Evolutionary conservation across 768 basidiomycete species (phyloP).

Genomic region (Hemileccinum rubropunctum): DNA sequence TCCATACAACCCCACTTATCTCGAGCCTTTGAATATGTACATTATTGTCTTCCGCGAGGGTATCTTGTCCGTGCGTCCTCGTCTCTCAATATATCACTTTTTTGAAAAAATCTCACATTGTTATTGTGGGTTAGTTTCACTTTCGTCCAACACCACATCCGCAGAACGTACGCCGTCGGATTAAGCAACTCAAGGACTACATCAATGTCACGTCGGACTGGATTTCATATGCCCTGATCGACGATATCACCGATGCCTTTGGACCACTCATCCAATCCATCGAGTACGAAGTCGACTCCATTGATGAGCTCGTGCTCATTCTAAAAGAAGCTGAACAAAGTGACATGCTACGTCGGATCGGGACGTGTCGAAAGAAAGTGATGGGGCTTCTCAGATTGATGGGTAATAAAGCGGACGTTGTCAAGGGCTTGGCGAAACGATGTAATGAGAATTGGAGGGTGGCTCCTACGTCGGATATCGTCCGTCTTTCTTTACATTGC

Average conservation of each 20-base stretch:
- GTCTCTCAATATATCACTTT: neutral
- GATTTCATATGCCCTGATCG: slow-evolving; percentile 99
- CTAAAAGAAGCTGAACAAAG: slow-evolving; percentile 74
- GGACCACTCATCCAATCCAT: slow-evolving; percentile 98
- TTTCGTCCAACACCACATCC: slow-evolving; percentile 97
- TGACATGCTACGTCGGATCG: slow-evolving; percentile 96
- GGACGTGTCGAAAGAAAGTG: slow-evolving; percentile 98
- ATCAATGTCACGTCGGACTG: slow-evolving; percentile 98
- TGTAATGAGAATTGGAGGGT: slow-evolving; percentile 99
- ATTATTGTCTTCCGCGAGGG: slow-evolving; percentile 99
- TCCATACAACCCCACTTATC: slow-evolving; percentile 92
- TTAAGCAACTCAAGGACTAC: slow-evolving; percentile 99
- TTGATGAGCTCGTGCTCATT: slow-evolving; percentile 96
- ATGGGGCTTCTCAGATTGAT: slow-evolving; percentile 96
- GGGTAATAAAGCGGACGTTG: slow-evolving; percentile 99
- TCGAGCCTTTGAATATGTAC: slow-evolving; percentile 99
- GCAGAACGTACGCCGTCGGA: slow-evolving; percentile 95
- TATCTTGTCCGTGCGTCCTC: slow-evolving; percentile 74
- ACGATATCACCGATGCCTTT: slow-evolving; percentile 99
- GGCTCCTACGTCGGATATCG: slow-evolving; percentile 96
- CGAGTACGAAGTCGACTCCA: slow-evolving; percentile 99
- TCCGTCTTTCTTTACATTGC: slow-evolving; percentile 35
- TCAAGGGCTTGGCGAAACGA: slow-evolving; percentile 96
- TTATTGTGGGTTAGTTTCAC: slow-evolving; percentile 67
- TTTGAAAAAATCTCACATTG: slow-evolving; percentile 2